phyloP scores from a whole-genome alignment of 495 filamentous ascomycete species.

The Xylaria venustula region DNA sequence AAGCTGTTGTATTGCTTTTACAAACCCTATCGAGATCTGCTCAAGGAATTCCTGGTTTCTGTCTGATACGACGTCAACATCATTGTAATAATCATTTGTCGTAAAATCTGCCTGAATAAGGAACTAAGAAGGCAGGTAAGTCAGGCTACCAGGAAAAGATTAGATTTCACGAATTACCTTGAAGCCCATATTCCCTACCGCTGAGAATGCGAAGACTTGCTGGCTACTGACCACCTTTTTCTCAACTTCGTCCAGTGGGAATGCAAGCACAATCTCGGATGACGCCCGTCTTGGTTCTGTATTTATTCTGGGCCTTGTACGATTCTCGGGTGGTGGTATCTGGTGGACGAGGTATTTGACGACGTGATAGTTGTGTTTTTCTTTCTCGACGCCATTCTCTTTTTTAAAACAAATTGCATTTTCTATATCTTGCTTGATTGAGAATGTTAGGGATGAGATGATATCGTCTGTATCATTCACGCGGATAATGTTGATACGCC shows the following conservation, averaged over 20 bases:
- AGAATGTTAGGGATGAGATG: constrained; percentile 8
- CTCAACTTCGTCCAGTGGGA: constrained; percentile 28
- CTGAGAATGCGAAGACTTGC: constrained; percentile 39
- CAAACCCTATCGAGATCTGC: constrained; percentile 27
- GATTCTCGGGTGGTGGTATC: constrained; percentile 33
- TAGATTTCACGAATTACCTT: constrained; percentile 9
- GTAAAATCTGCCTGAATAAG: constrained; percentile 49
- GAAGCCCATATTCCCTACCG: constrained; percentile 34
- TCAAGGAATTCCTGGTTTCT: constrained; percentile 25
- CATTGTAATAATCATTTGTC: constrained; percentile 41
- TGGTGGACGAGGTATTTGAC: constrained; percentile 14
- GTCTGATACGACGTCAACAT: constrained; percentile 28
- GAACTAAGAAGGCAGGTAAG: constrained; percentile 22
- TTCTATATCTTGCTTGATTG: neutral
- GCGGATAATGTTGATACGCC: constrained; percentile 26
- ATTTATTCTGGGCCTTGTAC: constrained; percentile 22
- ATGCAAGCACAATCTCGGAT: constrained; percentile 39
- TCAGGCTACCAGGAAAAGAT: neutral
- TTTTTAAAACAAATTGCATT: neutral
- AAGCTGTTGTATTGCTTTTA: constrained; percentile 25
- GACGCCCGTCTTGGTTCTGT: constrained; percentile 16
- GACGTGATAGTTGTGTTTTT: constrained; percentile 23
- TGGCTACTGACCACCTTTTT: constrained; percentile 29
- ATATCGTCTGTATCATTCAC: constrained; percentile 21
- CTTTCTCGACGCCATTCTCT: neutral